phyloP scores from a whole-genome alignment of 1,284 basidiomycete species.

The Tilletia horrida region DNA sequence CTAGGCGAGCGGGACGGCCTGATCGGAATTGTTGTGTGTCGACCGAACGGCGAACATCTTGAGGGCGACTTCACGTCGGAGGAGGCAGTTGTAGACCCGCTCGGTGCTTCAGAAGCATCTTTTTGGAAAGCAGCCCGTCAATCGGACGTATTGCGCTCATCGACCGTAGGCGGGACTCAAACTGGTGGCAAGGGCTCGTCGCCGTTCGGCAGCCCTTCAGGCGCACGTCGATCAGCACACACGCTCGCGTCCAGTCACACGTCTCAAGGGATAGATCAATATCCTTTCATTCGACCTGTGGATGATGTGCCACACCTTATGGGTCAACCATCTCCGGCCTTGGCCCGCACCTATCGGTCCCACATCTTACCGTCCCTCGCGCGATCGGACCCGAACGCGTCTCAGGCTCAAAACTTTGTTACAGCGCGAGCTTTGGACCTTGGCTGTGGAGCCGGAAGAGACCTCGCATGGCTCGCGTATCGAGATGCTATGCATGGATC shows the following conservation, averaged over 20 bases:
- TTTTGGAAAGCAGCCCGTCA: not conserved
- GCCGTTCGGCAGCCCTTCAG: not conserved
- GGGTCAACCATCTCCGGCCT: slow-evolving; percentile 8
- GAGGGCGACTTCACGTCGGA: not conserved
- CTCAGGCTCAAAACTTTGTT: not conserved
- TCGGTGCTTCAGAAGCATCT: slow-evolving; percentile 4
- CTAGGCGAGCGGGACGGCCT: slow-evolving; percentile 11
- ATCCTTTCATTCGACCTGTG: not conserved
- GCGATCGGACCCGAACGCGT: too few relatives aligned
- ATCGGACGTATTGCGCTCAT: slow-evolving; percentile 1
- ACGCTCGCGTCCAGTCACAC: not conserved
- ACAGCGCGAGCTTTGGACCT: slow-evolving; percentile 13
- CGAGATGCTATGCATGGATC: not conserved
- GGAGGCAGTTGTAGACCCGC: not conserved
- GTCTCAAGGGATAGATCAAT: too few relatives aligned
- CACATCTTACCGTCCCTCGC: not conserved
- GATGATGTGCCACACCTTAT: slow-evolving; percentile 12
- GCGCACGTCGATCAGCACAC: slow-evolving; percentile 2
- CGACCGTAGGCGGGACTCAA: not conserved
- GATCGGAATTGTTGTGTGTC: slow-evolving; percentile 3
- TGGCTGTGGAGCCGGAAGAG: slow-evolving; percentile 17
- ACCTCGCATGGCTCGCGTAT: slow-evolving; percentile 18
- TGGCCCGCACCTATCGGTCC: not conserved
- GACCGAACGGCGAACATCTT: not conserved
- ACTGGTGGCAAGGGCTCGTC: not conserved